Conservation (phyloP, 176 grass and related monocot species). For the Metroxylon sagu region DNA sequence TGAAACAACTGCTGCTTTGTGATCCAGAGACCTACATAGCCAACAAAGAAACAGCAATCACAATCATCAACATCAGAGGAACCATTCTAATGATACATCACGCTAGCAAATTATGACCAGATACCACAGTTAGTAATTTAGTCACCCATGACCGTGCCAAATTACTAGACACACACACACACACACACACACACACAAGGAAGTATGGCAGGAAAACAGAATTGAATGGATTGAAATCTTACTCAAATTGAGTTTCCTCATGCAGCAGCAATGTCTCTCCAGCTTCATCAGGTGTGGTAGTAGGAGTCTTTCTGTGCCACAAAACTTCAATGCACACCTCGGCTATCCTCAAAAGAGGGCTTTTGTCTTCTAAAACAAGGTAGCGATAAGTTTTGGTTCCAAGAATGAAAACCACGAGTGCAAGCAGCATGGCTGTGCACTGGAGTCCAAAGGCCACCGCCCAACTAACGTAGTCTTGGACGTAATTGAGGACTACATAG, state of each 20-base stretch:
- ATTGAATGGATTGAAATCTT: background rate
- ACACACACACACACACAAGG: too few species aligned
- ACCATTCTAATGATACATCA: background rate
- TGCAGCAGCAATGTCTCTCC: background rate
- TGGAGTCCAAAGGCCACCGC: background rate
- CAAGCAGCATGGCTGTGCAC: background rate
- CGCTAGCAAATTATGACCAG: background rate
- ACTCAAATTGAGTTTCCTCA: background rate
- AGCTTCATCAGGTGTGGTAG: background rate
- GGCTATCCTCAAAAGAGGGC: background rate
- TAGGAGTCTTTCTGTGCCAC: background rate
- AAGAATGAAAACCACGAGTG: background rate
- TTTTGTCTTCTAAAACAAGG: background rate
- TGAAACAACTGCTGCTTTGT: background rate
- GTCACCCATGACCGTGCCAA: too few species aligned
- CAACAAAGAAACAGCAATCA: too few species aligned
- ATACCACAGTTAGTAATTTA: background rate
- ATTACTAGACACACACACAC: too few species aligned
- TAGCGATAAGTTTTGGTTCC: slow-evolving; percentile 10
- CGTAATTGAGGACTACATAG: background rate
- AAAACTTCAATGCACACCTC: background rate
- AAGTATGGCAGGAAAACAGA: too few species aligned
- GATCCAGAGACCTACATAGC: background rate
- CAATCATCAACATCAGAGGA: too few species aligned
- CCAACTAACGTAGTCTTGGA: slow-evolving; percentile 6